Evolutionary conservation across 2,329 filamentous ascomycete species (phyloP).

Genomic region (Orbilia ellipsospora): DNA sequence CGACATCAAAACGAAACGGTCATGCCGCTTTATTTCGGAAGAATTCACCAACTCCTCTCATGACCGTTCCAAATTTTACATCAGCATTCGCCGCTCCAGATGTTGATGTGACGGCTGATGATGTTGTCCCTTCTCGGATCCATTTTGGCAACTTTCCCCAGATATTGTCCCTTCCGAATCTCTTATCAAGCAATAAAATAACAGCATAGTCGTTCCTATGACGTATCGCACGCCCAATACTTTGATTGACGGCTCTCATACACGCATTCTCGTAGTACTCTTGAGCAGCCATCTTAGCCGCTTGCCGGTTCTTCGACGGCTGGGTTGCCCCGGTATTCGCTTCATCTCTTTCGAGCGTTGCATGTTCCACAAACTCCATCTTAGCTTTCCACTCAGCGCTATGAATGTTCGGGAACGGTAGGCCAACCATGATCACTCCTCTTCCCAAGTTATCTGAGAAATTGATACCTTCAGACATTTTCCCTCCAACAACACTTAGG

Average conservation of each 20-base stretch:
- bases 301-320: slow-evolving; percentile 56
- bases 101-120: slow-evolving; percentile 58
- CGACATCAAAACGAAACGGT: not conserved
- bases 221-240: slow-evolving; percentile 89
- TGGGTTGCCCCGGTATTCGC: slow-evolving; percentile 8
- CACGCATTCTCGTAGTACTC: slow-evolving; percentile 72
- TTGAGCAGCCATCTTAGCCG: slow-evolving; percentile 62
- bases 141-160: slow-evolving; percentile 84
- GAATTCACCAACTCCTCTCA: slow-evolving; percentile 70
- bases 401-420: slow-evolving; percentile 91
- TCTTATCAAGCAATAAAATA: slow-evolving; percentile 83
- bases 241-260: slow-evolving; percentile 97
- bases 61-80: slow-evolving; percentile 67
- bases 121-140: slow-evolving; percentile 77
- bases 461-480: slow-evolving; percentile 97
- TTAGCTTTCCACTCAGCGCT: slow-evolving; percentile 94
- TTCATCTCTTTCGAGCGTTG: slow-evolving; percentile 63
- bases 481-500: slow-evolving; percentile 90
- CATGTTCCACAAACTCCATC: slow-evolving; percentile 83
- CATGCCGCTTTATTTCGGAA: slow-evolving; percentile 67
- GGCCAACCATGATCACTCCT: slow-evolving; percentile 87
- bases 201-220: slow-evolving; percentile 89
- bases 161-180: slow-evolving; percentile 80
- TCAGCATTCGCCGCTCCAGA: slow-evolving; percentile 14
- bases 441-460: slow-evolving; percentile 89